A percentile compares a stretch with the other conserved stretches of the same genome.
These are phyloP conservation scores for Glycyrrhiza uralensis DNA, from an alignment of 306 rosid species.

Conservation along the genomic window DNA sequence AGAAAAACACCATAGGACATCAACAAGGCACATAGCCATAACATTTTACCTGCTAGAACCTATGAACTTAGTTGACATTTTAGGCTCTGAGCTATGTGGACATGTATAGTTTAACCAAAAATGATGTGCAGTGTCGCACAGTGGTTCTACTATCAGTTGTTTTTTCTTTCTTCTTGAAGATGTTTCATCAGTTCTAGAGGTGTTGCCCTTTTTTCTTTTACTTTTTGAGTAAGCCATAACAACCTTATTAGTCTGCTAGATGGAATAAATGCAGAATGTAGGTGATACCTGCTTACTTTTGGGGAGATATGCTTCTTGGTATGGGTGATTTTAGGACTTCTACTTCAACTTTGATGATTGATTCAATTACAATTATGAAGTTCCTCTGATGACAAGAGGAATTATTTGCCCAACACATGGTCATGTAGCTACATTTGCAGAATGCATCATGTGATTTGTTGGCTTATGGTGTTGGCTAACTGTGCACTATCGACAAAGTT, in stretches of 20 bases:
- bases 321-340: not conserved
- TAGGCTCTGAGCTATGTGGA: not conserved
- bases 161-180: not conserved
- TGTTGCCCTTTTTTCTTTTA: not conserved
- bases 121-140: not conserved
- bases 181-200: not conserved
- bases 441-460: conserved; percentile 13
- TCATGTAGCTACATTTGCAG: not conserved
- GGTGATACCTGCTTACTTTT: not conserved
- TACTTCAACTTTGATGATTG: not conserved
- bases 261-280: not conserved
- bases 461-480: not conserved
- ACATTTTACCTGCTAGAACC: not conserved
- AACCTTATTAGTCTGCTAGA: not conserved
- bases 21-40: not conserved
- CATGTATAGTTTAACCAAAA: not conserved
- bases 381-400: conserved; percentile 6
- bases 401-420: conserved; percentile 17
- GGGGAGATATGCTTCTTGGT: not conserved
- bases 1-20: not conserved
- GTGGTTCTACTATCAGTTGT: not conserved
- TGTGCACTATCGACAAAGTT: not conserved
- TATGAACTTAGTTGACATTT: not conserved
- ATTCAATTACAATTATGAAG: not conserved
- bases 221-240: not conserved